phyloP scores from a whole-genome alignment of 345 rosid species.

The Populus davidiana region DNA sequence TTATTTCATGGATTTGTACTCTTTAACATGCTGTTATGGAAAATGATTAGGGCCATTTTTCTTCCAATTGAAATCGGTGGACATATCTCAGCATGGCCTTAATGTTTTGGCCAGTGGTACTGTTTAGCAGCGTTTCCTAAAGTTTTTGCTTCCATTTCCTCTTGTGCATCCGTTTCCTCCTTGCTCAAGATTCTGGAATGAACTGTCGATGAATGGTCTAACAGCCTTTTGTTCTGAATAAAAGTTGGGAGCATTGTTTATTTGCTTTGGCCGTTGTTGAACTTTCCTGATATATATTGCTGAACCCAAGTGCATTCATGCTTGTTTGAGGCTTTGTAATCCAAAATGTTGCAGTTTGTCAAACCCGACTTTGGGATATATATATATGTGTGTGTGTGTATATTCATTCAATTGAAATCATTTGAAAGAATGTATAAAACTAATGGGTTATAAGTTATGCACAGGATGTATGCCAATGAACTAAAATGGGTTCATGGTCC shows the following conservation, averaged over 20 bases:
- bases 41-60: not conserved
- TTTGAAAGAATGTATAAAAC: not conserved
- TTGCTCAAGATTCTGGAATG: not conserved
- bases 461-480: not conserved
- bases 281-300: not conserved
- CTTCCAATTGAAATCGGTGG: not conserved
- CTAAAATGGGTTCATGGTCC: not conserved
- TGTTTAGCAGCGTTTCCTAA: not conserved
- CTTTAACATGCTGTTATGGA: not conserved
- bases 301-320: not conserved
- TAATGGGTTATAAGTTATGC: not conserved
- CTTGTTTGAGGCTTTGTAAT: not conserved
- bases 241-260: not conserved
- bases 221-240: not conserved
- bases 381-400: not conserved
- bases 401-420: not conserved
- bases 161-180: not conserved
- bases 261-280: not conserved
- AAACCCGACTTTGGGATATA: not conserved
- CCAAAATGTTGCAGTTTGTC: not conserved
- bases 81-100: not conserved
- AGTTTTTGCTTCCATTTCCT: not conserved
- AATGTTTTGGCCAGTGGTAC: not conserved
- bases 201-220: not conserved
- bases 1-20: not conserved